Evolutionary conservation across 1,139 yeast species (phyloP), one percentile per base, ranked within the genome.

Genomic region (Zygoascus hellenicus): DNA sequence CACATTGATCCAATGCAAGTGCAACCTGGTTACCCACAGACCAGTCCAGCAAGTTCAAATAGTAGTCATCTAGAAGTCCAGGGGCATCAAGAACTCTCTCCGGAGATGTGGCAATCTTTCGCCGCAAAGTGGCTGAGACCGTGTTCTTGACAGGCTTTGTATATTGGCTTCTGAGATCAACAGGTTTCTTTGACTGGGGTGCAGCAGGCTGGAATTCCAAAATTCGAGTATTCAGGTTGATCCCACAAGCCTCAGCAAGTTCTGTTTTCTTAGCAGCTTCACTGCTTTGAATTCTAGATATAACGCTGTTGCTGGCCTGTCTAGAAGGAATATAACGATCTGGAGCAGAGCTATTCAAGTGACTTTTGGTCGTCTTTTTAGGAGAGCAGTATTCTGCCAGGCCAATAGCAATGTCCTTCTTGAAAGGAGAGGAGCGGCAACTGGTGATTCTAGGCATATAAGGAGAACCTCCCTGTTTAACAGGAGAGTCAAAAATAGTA

Each of bases 11-110:
- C 49, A 94, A 72, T 1, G 96, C 98, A 61, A 94, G 86, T 1
- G 97, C 97, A 39, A 94, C 73, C 48, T 83, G 72, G 64, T 92
- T 89, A 32, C 81, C 80, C 59, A 72, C 71, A 2, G 97, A 89
- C 98, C 98, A 92, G 52, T 92, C 81, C 50, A 92, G 68, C 46
- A 92, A 70, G 63, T 89, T 90, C 48, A 90, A 74, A 64, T 92
- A 92, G 65, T 89, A 94, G 67, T 92, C 98, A 64, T 92, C 97
- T 33, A 84, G 77, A 49, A 90, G 75, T 0, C 96, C 97, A 0
- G 98, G 99, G 0, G 98, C 98, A 68, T 92, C 99, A 42, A 92
- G 73, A 1, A 92, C 96, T 55, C 96, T 76, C 57, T 88, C 96
- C 0, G 98, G 97, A 13, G 89, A 88, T 0, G 88, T 80, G 11